Evolutionary conservation across 768 basidiomycete species (phyloP).

Genomic region (Thelephora aurantiotincta): DNA sequence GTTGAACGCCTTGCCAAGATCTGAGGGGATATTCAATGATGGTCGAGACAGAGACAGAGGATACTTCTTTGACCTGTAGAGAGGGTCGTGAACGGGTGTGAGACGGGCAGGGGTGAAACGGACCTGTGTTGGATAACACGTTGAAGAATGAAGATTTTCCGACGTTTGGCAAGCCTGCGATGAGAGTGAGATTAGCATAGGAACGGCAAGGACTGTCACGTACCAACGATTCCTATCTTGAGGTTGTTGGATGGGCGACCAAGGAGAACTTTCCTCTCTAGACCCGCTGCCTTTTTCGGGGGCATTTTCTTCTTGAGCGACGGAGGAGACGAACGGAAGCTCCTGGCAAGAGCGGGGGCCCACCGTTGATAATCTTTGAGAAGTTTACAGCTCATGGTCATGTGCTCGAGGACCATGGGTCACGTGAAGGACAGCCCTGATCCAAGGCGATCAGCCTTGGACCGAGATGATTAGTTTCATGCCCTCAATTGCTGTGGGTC

Average conservation of each 20-base stretch:
- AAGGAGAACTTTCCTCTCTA: constrained; percentile 77
- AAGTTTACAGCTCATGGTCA: no score
- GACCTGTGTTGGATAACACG: constrained; percentile 81
- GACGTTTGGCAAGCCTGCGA: constrained; percentile 83
- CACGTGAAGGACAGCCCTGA: no score
- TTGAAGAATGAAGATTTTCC: constrained; percentile 99
- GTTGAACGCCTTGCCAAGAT: constrained; percentile 91
- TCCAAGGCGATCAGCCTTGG: no score
- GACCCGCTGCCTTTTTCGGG: constrained; percentile 67
- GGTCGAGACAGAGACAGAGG: no score
- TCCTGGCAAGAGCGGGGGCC: constrained; percentile 2
- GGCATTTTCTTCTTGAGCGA: constrained; percentile 61
- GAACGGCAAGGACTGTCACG: constrained; percentile 23
- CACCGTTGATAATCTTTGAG: not conserved
- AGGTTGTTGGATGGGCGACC: constrained; percentile 94
- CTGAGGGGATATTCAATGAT: constrained; percentile 21
- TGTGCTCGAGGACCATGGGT: no score
- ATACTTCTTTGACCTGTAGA: not conserved
- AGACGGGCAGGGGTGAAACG: constrained; percentile 12
- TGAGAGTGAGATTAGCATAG: constrained; percentile 3
- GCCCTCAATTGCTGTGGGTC: no score
- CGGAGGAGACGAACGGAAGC: not conserved
- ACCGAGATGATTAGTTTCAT: no score
- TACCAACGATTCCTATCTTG: constrained; percentile 97
- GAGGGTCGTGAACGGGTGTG: not conserved